Conservation (phyloP, 2,329 filamentous ascomycete genomes). For the Pseudogymnoascus sp. region DNA sequence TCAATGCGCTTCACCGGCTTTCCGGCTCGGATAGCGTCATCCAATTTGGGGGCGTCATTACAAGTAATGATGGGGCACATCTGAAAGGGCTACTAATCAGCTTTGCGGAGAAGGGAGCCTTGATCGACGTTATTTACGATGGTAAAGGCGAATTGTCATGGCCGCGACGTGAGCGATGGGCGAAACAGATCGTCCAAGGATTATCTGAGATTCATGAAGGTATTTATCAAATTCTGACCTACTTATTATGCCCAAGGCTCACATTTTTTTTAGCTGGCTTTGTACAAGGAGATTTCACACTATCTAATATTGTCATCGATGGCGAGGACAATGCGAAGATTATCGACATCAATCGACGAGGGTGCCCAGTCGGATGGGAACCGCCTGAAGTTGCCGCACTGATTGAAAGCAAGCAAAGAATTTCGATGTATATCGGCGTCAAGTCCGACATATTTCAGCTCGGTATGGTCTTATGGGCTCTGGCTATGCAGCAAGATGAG, state of each 20-base stretch:
- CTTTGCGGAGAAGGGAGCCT: constrained; percentile 76
- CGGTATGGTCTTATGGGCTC: constrained; percentile 92
- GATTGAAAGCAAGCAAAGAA: constrained; percentile 80
- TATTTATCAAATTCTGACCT: background rate
- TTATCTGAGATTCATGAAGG: constrained; percentile 83
- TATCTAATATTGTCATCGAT: constrained; percentile 96
- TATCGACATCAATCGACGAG: constrained; percentile 94
- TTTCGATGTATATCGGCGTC: constrained; percentile 95
- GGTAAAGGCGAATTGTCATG: constrained; percentile 56
- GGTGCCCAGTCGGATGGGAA: constrained; percentile 97
- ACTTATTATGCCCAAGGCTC: background rate
- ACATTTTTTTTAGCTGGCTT: constrained; percentile 57
- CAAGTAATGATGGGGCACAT: constrained; percentile 64
- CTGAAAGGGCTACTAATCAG: constrained; percentile 88
- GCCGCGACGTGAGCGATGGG: constrained; percentile 75
- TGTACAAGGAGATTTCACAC: constrained; percentile 93
- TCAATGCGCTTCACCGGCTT: constrained; percentile 83
- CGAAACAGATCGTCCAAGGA: constrained; percentile 80
- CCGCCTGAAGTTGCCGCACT: constrained; percentile 82
- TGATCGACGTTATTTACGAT: constrained; percentile 89
- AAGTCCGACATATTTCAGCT: constrained; percentile 96
- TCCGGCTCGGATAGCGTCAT: constrained; percentile 70
- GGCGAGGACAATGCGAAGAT: constrained; percentile 80
- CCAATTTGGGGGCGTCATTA: constrained; percentile 76
- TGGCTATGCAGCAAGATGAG: constrained; percentile 82